Evolutionary conservation across 441 rosid genomes (phyloP).

Genomic region (California macrophylla): DNA sequence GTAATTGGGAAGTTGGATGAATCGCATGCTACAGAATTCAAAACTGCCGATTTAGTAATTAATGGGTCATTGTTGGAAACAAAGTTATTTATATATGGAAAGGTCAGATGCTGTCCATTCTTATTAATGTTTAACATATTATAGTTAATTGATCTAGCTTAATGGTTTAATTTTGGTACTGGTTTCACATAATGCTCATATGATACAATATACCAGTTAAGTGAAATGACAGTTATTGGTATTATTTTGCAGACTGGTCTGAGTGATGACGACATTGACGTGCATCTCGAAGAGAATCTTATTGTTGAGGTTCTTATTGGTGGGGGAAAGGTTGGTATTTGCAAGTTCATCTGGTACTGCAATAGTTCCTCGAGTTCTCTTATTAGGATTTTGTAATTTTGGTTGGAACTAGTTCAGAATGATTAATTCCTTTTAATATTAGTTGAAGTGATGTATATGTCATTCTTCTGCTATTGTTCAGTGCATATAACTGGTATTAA

Average conservation of each 20-base stretch:
- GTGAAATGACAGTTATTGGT: not conserved
- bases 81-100: conserved; percentile 72
- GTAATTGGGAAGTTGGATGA: conserved; percentile 45
- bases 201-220: not conserved
- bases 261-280: conserved; percentile 32
- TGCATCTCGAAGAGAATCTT: conserved; percentile 53
- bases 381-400: conserved; percentile 13
- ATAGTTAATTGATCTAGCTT: not conserved
- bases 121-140: not conserved
- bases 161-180: not conserved
- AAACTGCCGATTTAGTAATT: conserved; percentile 76
- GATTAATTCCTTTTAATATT: not conserved
- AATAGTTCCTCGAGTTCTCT: conserved; percentile 12
- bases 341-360: conserved; percentile 14
- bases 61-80: conserved; percentile 79
- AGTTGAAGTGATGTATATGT: not conserved
- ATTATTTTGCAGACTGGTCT: conserved; percentile 43
- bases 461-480: not conserved
- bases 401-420: not conserved
- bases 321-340: conserved; percentile 88
- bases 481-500: not conserved
- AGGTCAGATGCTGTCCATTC: conserved; percentile 39
- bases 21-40: conserved; percentile 36
- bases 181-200: not conserved
- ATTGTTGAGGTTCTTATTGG: conserved; percentile 80